Conservation (phyloP, 2,329 filamentous ascomycete species). For the Sarocladium oryzae region DNA sequence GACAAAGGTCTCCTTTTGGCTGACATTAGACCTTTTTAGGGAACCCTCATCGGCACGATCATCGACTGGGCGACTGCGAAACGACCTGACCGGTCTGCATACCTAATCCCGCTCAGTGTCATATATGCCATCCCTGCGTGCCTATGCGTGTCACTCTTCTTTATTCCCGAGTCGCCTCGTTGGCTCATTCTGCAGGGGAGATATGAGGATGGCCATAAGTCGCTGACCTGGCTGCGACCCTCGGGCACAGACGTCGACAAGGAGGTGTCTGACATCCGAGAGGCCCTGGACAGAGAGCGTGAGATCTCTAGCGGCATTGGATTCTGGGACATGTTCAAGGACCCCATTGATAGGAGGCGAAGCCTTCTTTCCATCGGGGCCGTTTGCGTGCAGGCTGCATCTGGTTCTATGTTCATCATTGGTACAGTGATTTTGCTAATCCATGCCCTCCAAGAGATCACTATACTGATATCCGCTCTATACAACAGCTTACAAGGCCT, state of each 20-base stretch:
- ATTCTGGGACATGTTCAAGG: constrained; percentile 6
- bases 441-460: background rate
- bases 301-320: constrained; percentile 2
- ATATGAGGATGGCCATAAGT: constrained; percentile 5
- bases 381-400: constrained; percentile 1
- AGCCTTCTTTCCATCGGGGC: constrained; percentile 6
- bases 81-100: constrained; percentile 1
- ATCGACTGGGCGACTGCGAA: constrained; percentile 7
- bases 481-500: constrained; percentile 6
- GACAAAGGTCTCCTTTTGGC: background rate
- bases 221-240: background rate
- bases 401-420: constrained; percentile 7
- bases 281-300: background rate
- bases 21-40: background rate
- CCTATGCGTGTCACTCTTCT: constrained; percentile 27
- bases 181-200: constrained; percentile 42
- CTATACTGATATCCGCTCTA: background rate
- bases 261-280: constrained; percentile 4
- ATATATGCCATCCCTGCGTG: background rate
- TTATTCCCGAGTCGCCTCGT: constrained; percentile 56
- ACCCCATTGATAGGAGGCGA: constrained; percentile 2
- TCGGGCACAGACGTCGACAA: background rate
- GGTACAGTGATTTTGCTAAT: background rate
- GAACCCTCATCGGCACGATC: constrained; percentile 5
- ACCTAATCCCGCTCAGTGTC: constrained; percentile 3